phyloP scores from a whole-genome alignment of 1,139 yeast genomes.

The Suhomyces chickasaworum region DNA sequence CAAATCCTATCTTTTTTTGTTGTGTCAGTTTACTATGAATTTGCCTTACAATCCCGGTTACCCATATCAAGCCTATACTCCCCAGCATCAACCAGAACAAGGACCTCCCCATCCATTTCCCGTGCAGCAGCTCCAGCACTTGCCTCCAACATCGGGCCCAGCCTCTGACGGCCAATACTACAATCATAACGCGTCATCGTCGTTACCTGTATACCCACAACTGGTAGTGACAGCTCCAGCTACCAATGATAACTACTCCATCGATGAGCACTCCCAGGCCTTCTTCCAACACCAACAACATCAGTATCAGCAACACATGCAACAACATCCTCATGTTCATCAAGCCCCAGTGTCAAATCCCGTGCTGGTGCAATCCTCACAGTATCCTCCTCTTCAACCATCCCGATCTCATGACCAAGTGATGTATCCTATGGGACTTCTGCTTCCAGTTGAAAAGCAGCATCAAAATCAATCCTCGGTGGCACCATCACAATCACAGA shows the following conservation, averaged over 20 bases:
- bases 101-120: constrained; percentile 3
- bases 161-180: constrained; percentile 4
- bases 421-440: background rate
- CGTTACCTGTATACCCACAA: constrained; percentile 1
- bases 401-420: constrained; percentile 9
- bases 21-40: constrained; percentile 18
- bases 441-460: background rate
- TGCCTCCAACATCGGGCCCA: constrained; percentile 1
- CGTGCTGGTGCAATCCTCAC: constrained; percentile 7
- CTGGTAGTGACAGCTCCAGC: constrained; percentile 1
- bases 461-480: background rate
- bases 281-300: constrained; percentile 15
- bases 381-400: constrained; percentile 6
- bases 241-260: constrained; percentile 3
- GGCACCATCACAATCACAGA: background rate
- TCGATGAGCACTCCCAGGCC: constrained; percentile 12
- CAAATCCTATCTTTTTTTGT: too few relatives aligned
- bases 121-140: constrained; percentile 6
- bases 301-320: constrained; percentile 14
- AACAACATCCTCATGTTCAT: constrained; percentile 7
- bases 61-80: constrained; percentile 12
- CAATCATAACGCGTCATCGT: constrained; percentile 2
- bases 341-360: constrained; percentile 8
- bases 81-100: constrained; percentile 14
- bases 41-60: constrained; percentile 18